A percentile compares a stretch with the other conserved stretches of the same genome.
phyloP scores from a whole-genome alignment of 192 early-diverging fungal genomes.

The Neocallimastix lanati region DNA sequence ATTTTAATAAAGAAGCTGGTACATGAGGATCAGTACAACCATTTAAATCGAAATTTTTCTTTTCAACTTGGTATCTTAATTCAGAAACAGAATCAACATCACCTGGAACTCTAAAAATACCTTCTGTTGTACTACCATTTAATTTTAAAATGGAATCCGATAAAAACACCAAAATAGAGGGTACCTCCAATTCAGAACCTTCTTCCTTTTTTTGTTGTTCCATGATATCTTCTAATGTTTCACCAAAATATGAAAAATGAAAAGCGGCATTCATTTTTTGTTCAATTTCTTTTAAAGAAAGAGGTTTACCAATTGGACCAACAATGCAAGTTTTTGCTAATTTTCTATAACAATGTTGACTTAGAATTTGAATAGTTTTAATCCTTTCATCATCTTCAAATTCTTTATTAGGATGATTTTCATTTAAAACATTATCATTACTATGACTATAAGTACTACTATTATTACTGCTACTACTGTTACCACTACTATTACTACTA shows the following conservation, averaged over 20 bases:
- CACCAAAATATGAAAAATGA: conserved; percentile 72
- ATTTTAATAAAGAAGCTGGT: conserved; percentile 73
- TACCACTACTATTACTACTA: too few species aligned
- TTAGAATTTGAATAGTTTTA: neutral
- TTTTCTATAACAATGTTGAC: conserved; percentile 16
- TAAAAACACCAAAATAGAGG: conserved; percentile 65
- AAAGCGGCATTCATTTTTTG: conserved; percentile 62
- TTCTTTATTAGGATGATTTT: too few species aligned
- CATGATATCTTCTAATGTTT: conserved; percentile 75
- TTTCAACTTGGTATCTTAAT: conserved; percentile 18
- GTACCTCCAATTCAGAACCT: conserved; percentile 26
- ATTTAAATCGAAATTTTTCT: conserved; percentile 47
- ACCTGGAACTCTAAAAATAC: conserved; percentile 90
- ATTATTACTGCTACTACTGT: too few species aligned
- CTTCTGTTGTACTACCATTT: conserved; percentile 63
- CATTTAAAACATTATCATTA: too few species aligned
- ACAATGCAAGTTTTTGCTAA: conserved; percentile 48
- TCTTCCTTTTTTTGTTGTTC: conserved; percentile 10
- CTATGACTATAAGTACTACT: too few species aligned
- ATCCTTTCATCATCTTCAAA: neutral
- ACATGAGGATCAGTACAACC: conserved; percentile 61
- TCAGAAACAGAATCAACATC: conserved; percentile 68
- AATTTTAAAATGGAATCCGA: conserved; percentile 49
- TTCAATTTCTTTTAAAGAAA: conserved; percentile 47
- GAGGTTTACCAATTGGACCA: conserved; percentile 61